Base-by-base conservation (phyloP, 2,329 filamentous ascomycete genomes). In the Ascochyta viciae-villosae region DNA sequence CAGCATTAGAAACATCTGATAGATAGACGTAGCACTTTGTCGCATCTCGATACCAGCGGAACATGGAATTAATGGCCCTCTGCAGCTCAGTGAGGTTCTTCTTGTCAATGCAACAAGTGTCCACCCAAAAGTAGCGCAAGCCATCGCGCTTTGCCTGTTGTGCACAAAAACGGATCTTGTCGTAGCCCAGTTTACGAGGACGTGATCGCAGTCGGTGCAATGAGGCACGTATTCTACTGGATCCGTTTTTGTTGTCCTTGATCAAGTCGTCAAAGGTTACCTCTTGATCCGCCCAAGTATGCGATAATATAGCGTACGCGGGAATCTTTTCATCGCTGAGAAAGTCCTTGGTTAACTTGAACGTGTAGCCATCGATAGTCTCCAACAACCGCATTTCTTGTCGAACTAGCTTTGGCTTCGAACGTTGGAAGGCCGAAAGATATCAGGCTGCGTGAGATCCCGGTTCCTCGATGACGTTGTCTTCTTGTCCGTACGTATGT, bases 31-130 rank as follows among this genome's bases (percentile, higher is more conserved):
- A 65, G n/a, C 64, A 66, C 24, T 34, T 64, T 0, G 23, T 1
- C 2, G 62, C 55, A 0, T 57, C 48, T 26, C 49, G 43, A 5
- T 66, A 66, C 64, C 64, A 66, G 8, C 41, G 40, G 8, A 66
- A 66, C 62, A 66, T 65, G 1, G 63, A 64, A 16, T 63, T 64
- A 12, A 63, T 62, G 1, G 64, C 45, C 26, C 53, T 63, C 9
- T 44, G 37, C 6, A 61, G 23, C 12, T 66, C 62, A 1, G 55
- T 31, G 5, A 35, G 42, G 29, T 52, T 53, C 0, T 38, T 47
- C 27, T 67, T 64, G 33, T 67, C 46, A 19, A 67, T 66, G 37
- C 62, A 65, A 34, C 57, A 66, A 1, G 63, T 64, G 19, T 62
- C 61, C 1, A 64, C 49, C 61, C 57, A 66, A 8, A 61, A 56